Evolutionary conservation across 108 stramenopile genomes (phyloP).

Genomic region (Mayamaea pseudoterrestris): DNA sequence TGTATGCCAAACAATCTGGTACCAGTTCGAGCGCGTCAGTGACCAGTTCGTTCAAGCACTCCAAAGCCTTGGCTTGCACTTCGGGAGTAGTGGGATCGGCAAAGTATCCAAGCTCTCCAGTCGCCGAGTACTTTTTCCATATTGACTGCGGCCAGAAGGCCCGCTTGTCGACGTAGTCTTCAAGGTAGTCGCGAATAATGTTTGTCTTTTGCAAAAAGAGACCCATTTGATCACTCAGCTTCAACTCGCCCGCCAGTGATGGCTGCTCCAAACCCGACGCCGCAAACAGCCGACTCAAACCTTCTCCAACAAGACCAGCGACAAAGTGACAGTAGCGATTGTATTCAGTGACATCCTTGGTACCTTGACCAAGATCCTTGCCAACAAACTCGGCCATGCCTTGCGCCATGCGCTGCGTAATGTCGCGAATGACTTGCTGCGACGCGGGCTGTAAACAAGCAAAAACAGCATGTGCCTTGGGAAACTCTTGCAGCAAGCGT

Average conservation of each 20-base stretch:
- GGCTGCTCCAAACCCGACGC: constrained; percentile 64
- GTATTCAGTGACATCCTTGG: constrained; percentile 77
- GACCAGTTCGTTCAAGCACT: constrained; percentile 91
- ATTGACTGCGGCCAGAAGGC: constrained; percentile 97
- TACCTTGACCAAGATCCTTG: constrained; percentile 97
- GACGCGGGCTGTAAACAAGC: constrained; percentile 40
- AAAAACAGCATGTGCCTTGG: constrained; percentile 80
- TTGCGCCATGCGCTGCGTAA: constrained; percentile 92
- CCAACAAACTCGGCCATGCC: constrained; percentile 98
- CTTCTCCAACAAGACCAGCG: constrained; percentile 97
- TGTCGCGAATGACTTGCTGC: constrained; percentile 82
- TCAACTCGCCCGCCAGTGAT: constrained; percentile 43
- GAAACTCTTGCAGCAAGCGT: constrained; percentile 82
- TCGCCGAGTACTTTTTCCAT: constrained; percentile 81
- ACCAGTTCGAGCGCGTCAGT: constrained; percentile 93
- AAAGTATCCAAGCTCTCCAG: constrained; percentile 81
- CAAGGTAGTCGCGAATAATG: constrained; percentile 98
- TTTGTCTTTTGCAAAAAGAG: constrained; percentile 99
- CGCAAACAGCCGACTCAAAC: constrained; percentile 90
- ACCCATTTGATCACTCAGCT: constrained; percentile 94
- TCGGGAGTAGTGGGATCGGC: constrained; percentile 43
- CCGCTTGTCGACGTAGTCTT: constrained; percentile 97
- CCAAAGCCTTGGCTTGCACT: constrained; percentile 32
- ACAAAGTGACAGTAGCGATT: constrained; percentile 98
- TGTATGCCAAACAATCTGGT: constrained; percentile 89